Percentiles rank a stretch among this genome's conserved stretches.
Evolutionary conservation across 352 stramenopile genomes (phyloP).

Genomic region (Phytophthora idaei): DNA sequence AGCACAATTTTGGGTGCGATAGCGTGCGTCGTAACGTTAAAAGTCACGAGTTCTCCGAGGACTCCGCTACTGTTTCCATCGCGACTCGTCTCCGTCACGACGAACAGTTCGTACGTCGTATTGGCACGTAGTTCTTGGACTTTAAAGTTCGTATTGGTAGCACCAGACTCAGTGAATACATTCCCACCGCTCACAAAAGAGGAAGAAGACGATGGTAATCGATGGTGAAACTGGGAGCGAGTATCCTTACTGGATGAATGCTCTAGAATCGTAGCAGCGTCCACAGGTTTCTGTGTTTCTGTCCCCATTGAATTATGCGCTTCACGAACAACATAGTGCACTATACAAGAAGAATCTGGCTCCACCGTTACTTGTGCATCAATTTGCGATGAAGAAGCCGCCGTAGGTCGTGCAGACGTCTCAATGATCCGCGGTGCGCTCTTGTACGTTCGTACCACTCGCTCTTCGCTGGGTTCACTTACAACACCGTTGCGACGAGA

Average conservation of each 20-base stretch:
- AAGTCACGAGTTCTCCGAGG: slow-evolving; percentile 35
- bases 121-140: slow-evolving; percentile 46
- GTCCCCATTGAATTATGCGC: neutral
- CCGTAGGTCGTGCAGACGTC: slow-evolving; percentile 26
- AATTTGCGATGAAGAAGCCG: slow-evolving; percentile 45
- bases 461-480: slow-evolving; percentile 32
- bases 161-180: slow-evolving; percentile 6
- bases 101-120: slow-evolving; percentile 58
- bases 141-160: slow-evolving; percentile 21
- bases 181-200: slow-evolving; percentile 22
- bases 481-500: slow-evolving; percentile 55
- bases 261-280: slow-evolving; percentile 25
- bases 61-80: slow-evolving; percentile 53
- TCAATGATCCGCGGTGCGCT: slow-evolving; percentile 39
- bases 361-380: slow-evolving; percentile 27
- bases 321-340: slow-evolving; percentile 57
- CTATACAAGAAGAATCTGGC: slow-evolving; percentile 33
- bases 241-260: slow-evolving; percentile 18
- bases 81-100: slow-evolving; percentile 54
- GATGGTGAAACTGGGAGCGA: slow-evolving; percentile 23
- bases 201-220: slow-evolving; percentile 22
- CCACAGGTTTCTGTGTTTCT: slow-evolving; percentile 14
- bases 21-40: slow-evolving; percentile 58
- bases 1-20: slow-evolving; percentile 67
- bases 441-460: slow-evolving; percentile 49